Conservation (phyloP, 768 basidiomycete species). For the Udeniomyces megalosporus region DNA sequence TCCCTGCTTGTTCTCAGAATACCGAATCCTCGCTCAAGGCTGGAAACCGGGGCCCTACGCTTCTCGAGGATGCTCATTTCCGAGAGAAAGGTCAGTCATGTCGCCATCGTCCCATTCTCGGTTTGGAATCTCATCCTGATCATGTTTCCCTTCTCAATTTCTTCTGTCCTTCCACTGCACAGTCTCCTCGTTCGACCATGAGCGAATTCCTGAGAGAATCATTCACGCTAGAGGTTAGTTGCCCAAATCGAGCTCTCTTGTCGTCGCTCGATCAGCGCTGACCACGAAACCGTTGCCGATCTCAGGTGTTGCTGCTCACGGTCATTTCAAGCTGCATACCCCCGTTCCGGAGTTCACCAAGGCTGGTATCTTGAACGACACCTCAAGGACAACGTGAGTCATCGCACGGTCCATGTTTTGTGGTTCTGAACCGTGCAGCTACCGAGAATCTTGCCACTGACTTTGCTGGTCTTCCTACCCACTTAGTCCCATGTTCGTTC, state of each 20-base stretch:
- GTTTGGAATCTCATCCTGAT: neutral
- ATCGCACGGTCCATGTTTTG: too few relatives aligned
- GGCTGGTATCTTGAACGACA: slow-evolving; percentile 42
- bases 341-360: slow-evolving; percentile 52
- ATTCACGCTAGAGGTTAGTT: slow-evolving; percentile 14
- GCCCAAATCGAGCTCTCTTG: neutral
- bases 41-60: slow-evolving; percentile 41
- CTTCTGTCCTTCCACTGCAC: slow-evolving; percentile 49
- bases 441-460: too few relatives aligned
- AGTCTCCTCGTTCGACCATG: slow-evolving; percentile 51
- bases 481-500: slow-evolving; percentile 49
- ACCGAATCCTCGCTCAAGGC: too few relatives aligned
- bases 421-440: too few relatives aligned
- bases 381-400: slow-evolving; percentile 42
- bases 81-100: slow-evolving; percentile 38
- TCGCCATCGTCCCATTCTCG: slow-evolving; percentile 58
- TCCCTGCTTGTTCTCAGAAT: too few relatives aligned
- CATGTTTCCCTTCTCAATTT: neutral
- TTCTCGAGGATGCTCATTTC: slow-evolving; percentile 42
- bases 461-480: too few relatives aligned
- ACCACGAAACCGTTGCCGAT: slow-evolving; percentile 14
- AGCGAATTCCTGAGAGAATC: slow-evolving; percentile 32
- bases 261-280: slow-evolving; percentile 21
- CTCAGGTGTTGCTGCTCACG: slow-evolving; percentile 67
- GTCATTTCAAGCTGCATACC: slow-evolving; percentile 62